Percentiles rank a stretch among this genome's conserved stretches.
These are phyloP conservation scores for Biscogniauxia marginata DNA, from an alignment of 2,329 filamentous ascomycete genomes.

Conservation along the genomic window DNA sequence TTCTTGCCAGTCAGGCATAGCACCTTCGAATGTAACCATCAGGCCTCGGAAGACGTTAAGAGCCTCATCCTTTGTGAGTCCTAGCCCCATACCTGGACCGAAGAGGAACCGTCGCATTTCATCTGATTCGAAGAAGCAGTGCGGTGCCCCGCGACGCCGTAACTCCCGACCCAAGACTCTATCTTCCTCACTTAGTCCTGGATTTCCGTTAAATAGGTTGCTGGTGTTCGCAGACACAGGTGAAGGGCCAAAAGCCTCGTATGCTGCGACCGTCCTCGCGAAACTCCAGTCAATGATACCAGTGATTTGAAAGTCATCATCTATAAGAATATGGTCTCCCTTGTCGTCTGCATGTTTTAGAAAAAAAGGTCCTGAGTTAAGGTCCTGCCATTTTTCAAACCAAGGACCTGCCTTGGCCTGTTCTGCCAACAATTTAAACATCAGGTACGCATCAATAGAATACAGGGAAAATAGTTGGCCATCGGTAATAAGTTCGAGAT, in stretches of 20 bases:
- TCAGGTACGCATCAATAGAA: constrained; percentile 7
- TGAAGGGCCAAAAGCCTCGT: constrained; percentile 11
- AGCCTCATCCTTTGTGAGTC: constrained; percentile 5
- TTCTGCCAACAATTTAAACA: constrained; percentile 6
- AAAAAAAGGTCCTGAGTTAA: constrained; percentile 7
- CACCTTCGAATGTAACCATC: constrained; percentile 15
- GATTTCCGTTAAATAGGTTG: constrained; percentile 1
- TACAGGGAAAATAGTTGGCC: constrained; percentile 4
- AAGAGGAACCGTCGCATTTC: constrained; percentile 22
- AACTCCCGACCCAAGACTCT: constrained; percentile 1
- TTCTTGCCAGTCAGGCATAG: constrained; percentile 9
- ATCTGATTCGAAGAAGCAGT: constrained; percentile 15
- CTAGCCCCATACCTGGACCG: constrained; percentile 16
- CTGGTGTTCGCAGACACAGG: constrained; percentile 5
- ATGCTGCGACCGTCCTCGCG: constrained; percentile 7
- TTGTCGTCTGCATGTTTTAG: constrained; percentile 7
- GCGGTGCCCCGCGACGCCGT: constrained; percentile 2
- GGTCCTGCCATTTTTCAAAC: constrained; percentile 4
- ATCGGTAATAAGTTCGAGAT: constrained; percentile 8
- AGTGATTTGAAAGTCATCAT: constrained; percentile 8
- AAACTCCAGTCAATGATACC: constrained; percentile 11
- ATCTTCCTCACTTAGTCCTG: constrained; percentile 6
- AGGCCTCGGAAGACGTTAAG: constrained; percentile 14
- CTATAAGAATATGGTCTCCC: no score
- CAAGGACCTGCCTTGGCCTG: constrained; percentile 1